Evolutionary conservation across 1,284 basidiomycete species (phyloP), one percentile per base, ranked within the genome.

Genomic region (Fomitopsis palustris): DNA sequence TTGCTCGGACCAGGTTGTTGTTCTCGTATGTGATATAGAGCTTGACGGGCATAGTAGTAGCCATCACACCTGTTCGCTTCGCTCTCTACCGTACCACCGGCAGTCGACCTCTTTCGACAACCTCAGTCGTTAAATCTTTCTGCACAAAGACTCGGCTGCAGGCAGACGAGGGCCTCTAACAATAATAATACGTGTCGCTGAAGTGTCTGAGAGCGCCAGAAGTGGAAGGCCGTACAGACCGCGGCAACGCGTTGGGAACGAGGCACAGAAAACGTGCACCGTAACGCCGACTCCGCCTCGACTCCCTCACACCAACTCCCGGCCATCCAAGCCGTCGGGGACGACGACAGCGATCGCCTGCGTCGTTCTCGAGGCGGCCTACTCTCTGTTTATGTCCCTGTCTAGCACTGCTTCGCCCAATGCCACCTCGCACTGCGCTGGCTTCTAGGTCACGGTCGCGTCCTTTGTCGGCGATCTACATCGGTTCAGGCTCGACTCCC

Each of bases 391-490:
- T 62, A 70, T 70, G 70, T 64, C 57, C 64, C 62, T 64, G 65
- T 64, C 61, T 61, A 54, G 39, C 56, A 58, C 53, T 58, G 58
- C 59, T 61, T 61, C 59, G 62, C 61, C 67, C 72, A 61, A 75
- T 75, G 74, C 70, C 71, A 64, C 64, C 73, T 45, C 74, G 74
- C 58, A 68, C 71, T 21, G 55, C 64, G 43, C 60, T 66, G 61
- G 62, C 67, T 43, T 61, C 63, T 63, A 73, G 71, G 68, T 73
- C 74, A 59, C 75, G 75, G 68, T 73, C 74, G 60, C 75, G 75
- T 63, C 75, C 75, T 63, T 67, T 75, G 66, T 79, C 79, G 64
- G 79, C 79, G 61, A 78, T 81, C 65, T 81, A 77, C 71, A 71
- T 78, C 54, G 77, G 78, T 53, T 69, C 72, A 64, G 57, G 67